Evolutionary conservation across 768 basidiomycete genomes (phyloP).

Genomic region (Pulveroboletus ravenelii): DNA sequence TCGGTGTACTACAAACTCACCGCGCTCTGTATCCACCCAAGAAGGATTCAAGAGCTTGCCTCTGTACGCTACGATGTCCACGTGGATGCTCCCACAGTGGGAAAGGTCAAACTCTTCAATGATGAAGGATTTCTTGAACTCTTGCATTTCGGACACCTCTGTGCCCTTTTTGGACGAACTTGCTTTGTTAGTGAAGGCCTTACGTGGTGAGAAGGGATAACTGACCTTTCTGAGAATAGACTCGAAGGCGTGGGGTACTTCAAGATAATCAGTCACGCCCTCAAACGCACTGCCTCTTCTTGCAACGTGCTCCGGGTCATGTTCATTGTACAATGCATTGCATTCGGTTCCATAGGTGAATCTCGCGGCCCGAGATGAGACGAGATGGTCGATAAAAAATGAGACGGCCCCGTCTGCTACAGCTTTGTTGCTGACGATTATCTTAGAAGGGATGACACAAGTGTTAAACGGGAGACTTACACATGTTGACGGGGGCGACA

Average conservation of each 20-base stretch:
- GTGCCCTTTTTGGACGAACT: slow-evolving; percentile 32
- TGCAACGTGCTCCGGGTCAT: slow-evolving; percentile 25
- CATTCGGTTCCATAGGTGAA: slow-evolving; percentile 46
- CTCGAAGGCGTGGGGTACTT: slow-evolving; percentile 39
- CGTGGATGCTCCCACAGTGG: too few relatives aligned
- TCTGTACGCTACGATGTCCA: too few relatives aligned
- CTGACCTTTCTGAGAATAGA: slow-evolving; percentile 40
- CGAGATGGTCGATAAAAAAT: slow-evolving; percentile 43
- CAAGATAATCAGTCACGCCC: slow-evolving; percentile 32
- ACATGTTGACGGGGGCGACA: slow-evolving; percentile 51
- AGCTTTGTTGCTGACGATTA: slow-evolving; percentile 38
- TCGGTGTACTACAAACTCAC: too few relatives aligned
- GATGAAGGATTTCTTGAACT: slow-evolving; percentile 25
- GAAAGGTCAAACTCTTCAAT: too few relatives aligned
- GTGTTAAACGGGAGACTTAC: slow-evolving; percentile 32
- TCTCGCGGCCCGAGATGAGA: slow-evolving; percentile 44
- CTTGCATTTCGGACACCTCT: slow-evolving; percentile 41
- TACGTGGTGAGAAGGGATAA: neutral
- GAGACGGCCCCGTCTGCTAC: slow-evolving; percentile 50
- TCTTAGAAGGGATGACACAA: slow-evolving; percentile 6
- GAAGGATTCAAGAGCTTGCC: too few relatives aligned
- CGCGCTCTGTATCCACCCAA: too few relatives aligned
- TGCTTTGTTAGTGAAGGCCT: too few relatives aligned
- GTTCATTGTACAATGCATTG: slow-evolving; percentile 38
- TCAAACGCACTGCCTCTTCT: slow-evolving; percentile 18